These are phyloP conservation scores for Coemansia sp. DNA, from an alignment of 192 early-diverging fungal genomes.

Conservation along the genomic window DNA sequence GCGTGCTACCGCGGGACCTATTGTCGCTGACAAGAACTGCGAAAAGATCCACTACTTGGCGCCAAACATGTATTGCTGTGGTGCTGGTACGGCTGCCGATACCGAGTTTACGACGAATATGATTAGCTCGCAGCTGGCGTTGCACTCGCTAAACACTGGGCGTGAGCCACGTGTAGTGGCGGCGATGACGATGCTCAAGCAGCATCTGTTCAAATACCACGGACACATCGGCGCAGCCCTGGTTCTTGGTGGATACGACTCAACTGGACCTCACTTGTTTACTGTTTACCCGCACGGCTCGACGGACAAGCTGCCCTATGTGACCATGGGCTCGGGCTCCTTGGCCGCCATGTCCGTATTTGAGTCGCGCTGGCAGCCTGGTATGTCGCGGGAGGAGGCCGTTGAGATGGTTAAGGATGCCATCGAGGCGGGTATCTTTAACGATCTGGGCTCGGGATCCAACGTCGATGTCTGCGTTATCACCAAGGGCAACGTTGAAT, in stretches of 20 bases:
- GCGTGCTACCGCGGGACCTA: conserved; percentile 90
- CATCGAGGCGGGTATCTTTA: conserved; percentile 97
- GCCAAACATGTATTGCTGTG: conserved; percentile 98
- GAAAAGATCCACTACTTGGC: conserved; percentile 98
- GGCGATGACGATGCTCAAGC: conserved; percentile 96
- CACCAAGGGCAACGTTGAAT: conserved; percentile 79
- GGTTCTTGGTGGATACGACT: conserved; percentile 90
- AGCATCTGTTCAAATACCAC: conserved; percentile 96
- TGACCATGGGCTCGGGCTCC: conserved; percentile 95
- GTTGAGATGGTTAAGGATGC: conserved; percentile 89
- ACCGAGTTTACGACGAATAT: conserved; percentile 92
- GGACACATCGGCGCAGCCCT: conserved; percentile 94
- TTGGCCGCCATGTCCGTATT: conserved; percentile 96
- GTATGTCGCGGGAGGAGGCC: conserved; percentile 85
- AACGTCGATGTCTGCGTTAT: conserved; percentile 96
- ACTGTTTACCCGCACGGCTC: conserved; percentile 93
- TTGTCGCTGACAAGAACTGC: conserved; percentile 99
- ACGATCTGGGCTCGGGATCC: conserved; percentile 96
- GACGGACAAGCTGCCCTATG: conserved; percentile 94
- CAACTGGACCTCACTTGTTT: conserved; percentile 87
- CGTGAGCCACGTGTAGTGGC: conserved; percentile 85
- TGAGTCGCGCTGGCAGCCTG: conserved; percentile 78
- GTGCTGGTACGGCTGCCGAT: conserved; percentile 99
- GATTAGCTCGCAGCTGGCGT: conserved; percentile 90
- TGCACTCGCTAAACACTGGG: conserved; percentile 89